Percentiles rank a stretch among this genome's conserved stretches.
Evolutionary conservation across 805 yeast genomes (phyloP).

Genomic region (Candida ascalaphidarum): DNA sequence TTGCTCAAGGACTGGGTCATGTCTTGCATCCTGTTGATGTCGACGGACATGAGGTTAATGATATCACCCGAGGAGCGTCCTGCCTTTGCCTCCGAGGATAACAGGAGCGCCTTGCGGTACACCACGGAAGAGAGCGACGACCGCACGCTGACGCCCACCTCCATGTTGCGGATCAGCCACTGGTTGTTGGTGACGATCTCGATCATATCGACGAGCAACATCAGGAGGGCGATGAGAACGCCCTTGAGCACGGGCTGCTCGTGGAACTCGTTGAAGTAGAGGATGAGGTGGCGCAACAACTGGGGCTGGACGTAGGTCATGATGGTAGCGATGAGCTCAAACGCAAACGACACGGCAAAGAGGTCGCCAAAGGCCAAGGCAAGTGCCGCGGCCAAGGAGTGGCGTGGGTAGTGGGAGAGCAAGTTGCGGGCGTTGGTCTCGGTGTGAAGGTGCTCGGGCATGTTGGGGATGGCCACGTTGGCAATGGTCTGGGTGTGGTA

Average conservation of each 20-base stretch:
- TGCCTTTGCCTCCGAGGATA: slow-evolving; percentile 60
- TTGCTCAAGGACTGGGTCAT: slow-evolving; percentile 46
- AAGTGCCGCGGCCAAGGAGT: neutral
- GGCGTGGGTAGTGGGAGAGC: slow-evolving; percentile 8
- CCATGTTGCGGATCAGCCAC: slow-evolving; percentile 5
- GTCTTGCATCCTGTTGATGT: slow-evolving; percentile 56
- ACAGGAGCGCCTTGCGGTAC: slow-evolving; percentile 58
- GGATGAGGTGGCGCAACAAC: slow-evolving; percentile 56
- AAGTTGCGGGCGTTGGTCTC: slow-evolving; percentile 49
- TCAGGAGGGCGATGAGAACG: slow-evolving; percentile 5
- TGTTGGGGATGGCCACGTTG: slow-evolving; percentile 9
- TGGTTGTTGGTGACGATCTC: slow-evolving; percentile 7
- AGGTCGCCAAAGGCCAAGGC: slow-evolving; percentile 16
- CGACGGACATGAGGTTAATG: slow-evolving; percentile 71
- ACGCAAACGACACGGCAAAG: slow-evolving; percentile 12
- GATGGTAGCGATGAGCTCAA: slow-evolving; percentile 14
- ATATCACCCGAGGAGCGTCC: slow-evolving; percentile 69
- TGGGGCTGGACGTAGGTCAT: slow-evolving; percentile 73
- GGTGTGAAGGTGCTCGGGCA: slow-evolving; percentile 62
- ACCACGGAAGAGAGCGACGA: slow-evolving; percentile 58
- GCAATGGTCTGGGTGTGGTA: slow-evolving; percentile 36
- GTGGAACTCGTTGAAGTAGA: slow-evolving; percentile 52
- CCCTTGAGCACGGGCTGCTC: slow-evolving; percentile 8
- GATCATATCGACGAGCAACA: slow-evolving; percentile 3
- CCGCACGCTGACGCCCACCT: slow-evolving; percentile 3